Evolutionary conservation across 2,329 filamentous ascomycete genomes (phyloP).

Genomic region (Venturia effusa): DNA sequence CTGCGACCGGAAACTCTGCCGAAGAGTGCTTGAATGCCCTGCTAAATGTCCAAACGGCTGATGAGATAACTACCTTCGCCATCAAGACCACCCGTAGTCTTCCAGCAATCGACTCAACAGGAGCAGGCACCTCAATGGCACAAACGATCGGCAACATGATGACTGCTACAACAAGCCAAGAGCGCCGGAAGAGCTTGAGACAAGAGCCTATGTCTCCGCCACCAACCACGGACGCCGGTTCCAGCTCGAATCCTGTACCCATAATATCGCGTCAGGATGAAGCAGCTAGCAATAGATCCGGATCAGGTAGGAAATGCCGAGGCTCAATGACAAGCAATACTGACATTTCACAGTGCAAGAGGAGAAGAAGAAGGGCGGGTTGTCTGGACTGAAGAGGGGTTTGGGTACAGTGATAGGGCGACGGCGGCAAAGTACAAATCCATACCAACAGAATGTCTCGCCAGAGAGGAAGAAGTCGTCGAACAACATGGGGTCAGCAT

Average conservation of each 20-base stretch:
- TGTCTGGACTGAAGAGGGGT: constrained; percentile 26
- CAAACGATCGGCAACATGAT: background rate
- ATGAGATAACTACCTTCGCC: constrained; percentile 71
- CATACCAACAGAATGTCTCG: constrained; percentile 28
- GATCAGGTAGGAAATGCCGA: constrained; percentile 28
- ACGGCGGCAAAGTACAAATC: constrained; percentile 27
- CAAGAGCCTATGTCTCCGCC: constrained; percentile 17
- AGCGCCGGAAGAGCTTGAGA: constrained; percentile 19
- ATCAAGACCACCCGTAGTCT: constrained; percentile 27
- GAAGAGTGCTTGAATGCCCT: constrained; percentile 73
- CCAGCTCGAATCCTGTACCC: constrained; percentile 26
- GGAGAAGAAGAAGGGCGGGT: constrained; percentile 23
- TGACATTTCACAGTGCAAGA: constrained; percentile 13
- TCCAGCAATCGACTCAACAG: background rate
- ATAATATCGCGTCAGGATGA: constrained; percentile 37
- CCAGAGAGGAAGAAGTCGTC: constrained; percentile 40
- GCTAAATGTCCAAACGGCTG: constrained; percentile 74
- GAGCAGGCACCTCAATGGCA: background rate
- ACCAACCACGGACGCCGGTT: constrained; percentile 18
- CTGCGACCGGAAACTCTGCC: constrained; percentile 61
- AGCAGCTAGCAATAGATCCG: constrained; percentile 44
- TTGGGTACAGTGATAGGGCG: constrained; percentile 30
- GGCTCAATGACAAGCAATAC: background rate
- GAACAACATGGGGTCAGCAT: constrained; percentile 33
- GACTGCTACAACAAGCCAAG: constrained; percentile 14